Base-by-base conservation (phyloP, 176 grass and related monocot genomes). In the Phragmites australis region DNA sequence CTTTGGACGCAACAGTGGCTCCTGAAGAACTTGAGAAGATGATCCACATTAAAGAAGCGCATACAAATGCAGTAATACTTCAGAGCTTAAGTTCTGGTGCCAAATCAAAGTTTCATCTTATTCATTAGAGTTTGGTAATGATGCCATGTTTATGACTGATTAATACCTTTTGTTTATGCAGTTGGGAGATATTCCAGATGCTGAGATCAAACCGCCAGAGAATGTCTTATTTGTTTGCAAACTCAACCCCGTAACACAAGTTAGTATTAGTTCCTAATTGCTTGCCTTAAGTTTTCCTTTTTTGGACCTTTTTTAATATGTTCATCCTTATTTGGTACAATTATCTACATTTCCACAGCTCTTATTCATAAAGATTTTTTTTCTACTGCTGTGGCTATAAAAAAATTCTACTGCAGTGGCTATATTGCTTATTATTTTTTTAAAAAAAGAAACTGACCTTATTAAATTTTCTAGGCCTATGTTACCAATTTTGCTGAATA, bases 221-320 rank as follows among this genome's bases (percentile, higher is more conserved):
- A 94, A 94, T 76, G 92, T 98, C n/a, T 86, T 93, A 39, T 94
- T 93, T 79, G 95, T 98, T 78, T 98, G 92, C 79, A 89, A 91
- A 86, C 88, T 98, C 51, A 94, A 98, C 49, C 92, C 90, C 78
- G 88, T 93, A 70, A 98, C 95, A 51, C 87, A 94, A 67, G 96
- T 94, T 89, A 89, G 61, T 88, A 77, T 65, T 18, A 52, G 14
- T 88, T 79, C 19, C 22, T 83, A 23, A 82, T 27, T 2, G 2
- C 15, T 68, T 66, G 8, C 29, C 40, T 72, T 50, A 39, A 53
- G 6, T 51, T 74, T 18, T 76, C 32, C 30, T 80, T 40, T 27
- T 70, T 63, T 64, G 25, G 2, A 23, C 13, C 17, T 54, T 64
- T 53, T 81, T 67, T 53, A 18, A 72, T 50, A 17, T 70, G 18